A percentile compares a stretch with the other conserved stretches of the same genome.
Evolutionary conservation across 164 flowering plant species (phyloP).

Genomic region (Magnolia sinica): DNA sequence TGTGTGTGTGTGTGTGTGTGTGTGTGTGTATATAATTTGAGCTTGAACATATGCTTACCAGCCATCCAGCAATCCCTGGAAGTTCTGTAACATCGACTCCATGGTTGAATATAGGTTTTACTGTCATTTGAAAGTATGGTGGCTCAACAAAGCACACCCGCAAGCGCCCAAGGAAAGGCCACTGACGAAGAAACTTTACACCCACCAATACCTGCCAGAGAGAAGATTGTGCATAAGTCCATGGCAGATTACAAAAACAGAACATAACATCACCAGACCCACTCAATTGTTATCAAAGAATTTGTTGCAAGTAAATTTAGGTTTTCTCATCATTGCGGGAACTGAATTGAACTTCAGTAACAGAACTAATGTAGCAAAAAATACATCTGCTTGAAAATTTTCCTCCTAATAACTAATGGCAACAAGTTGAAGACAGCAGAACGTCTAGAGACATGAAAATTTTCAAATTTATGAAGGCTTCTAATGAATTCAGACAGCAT

Average conservation of each 20-base stretch:
- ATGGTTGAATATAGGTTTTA: conserved; percentile 78
- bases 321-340: not conserved
- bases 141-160: conserved; percentile 92
- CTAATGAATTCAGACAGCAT: too few species aligned
- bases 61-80: conserved; percentile 99
- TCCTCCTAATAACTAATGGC: not conserved
- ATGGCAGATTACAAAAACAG: not conserved
- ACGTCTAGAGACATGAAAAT: not conserved
- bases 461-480: too few species aligned
- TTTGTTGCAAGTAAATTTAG: not conserved
- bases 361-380: not conserved
- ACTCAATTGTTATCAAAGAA: not conserved
- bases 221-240: not conserved
- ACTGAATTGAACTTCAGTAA: not conserved
- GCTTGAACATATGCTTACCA: conserved; percentile 39
- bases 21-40: too few species aligned
- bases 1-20: too few species aligned
- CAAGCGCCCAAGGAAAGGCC: conserved; percentile 90
- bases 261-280: not conserved
- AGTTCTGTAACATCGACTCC: conserved; percentile 93
- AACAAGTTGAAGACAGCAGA: not conserved
- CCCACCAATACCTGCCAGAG: conserved; percentile 72
- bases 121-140: conserved; percentile 97
- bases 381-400: not conserved
- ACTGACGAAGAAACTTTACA: conserved; percentile 67